These are phyloP conservation scores for Leccinum subgranulosum DNA, from an alignment of 768 basidiomycete genomes.

Conservation along the genomic window DNA sequence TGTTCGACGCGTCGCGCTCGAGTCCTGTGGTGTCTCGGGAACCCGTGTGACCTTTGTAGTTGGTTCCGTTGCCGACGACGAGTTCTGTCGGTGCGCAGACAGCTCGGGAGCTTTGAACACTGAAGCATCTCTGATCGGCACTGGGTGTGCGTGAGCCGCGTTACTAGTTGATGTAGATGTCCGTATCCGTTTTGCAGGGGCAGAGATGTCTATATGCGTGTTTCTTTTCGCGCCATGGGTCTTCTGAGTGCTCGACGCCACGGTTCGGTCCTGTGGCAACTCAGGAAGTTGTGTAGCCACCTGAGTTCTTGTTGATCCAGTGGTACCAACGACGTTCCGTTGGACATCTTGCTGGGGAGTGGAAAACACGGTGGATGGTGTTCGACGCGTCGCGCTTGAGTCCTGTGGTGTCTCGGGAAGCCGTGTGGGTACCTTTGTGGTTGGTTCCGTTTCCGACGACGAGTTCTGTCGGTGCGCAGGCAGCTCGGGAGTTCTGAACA, in stretches of 20 bases:
- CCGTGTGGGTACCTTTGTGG: neutral
- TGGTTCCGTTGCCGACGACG: neutral
- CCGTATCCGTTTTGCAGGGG: constrained; percentile 14
- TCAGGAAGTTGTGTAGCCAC: neutral
- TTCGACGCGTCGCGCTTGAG: neutral
- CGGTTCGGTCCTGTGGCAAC: no score
- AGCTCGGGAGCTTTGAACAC: constrained; percentile 7
- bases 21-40: neutral
- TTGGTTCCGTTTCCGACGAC: neutral
- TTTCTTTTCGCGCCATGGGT: no score
- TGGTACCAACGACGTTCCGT: neutral
- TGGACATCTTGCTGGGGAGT: neutral
- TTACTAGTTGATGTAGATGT: neutral
- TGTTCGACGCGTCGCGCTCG: neutral
- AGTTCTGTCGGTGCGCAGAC: neutral
- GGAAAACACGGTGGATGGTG: neutral
- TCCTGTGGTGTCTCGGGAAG: neutral
- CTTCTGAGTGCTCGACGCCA: no score
- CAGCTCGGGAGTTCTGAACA: constrained; percentile 6
- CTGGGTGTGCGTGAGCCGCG: neutral
- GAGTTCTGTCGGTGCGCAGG: neutral
- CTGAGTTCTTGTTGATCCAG: neutral
- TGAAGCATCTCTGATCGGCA: neutral
- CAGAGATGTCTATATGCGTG: no score
- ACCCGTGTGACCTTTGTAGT: neutral